These are phyloP conservation scores for Astraeus odoratus DNA, from an alignment of 768 basidiomycete genomes.

Conservation along the genomic window DNA sequence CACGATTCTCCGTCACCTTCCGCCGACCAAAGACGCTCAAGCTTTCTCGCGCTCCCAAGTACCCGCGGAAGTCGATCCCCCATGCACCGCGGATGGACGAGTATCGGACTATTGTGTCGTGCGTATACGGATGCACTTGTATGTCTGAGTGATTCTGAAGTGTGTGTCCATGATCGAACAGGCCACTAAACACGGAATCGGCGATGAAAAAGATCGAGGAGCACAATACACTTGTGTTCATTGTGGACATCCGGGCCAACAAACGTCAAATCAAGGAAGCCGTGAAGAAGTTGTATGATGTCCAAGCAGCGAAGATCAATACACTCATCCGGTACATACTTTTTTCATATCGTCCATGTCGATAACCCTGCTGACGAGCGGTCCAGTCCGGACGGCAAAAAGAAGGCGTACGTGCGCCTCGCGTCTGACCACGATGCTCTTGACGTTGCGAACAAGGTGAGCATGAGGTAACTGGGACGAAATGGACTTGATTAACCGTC, in stretches of 20 bases:
- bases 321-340: slow-evolving; percentile 85
- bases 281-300: slow-evolving; percentile 98
- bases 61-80: slow-evolving; percentile 91
- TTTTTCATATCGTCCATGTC: neutral
- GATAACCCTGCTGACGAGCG: neutral
- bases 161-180: slow-evolving; percentile 20
- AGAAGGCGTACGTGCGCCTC: slow-evolving; percentile 97
- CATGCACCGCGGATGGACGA: slow-evolving; percentile 96
- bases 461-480: slow-evolving; percentile 7
- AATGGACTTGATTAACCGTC: slow-evolving; percentile 1
- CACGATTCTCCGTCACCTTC: slow-evolving; percentile 84
- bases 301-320: slow-evolving; percentile 94
- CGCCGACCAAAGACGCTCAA: slow-evolving; percentile 92
- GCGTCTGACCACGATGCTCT: slow-evolving; percentile 94
- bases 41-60: slow-evolving; percentile 78
- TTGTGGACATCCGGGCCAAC: slow-evolving; percentile 92
- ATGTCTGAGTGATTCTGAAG: too few species aligned
- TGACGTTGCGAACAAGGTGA: slow-evolving; percentile 95
- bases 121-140: slow-evolving; percentile 29
- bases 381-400: slow-evolving; percentile 89
- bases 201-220: slow-evolving; percentile 99
- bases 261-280: slow-evolving; percentile 99
- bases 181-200: slow-evolving; percentile 88
- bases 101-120: slow-evolving; percentile 90
- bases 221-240: slow-evolving; percentile 98